Conservation (phyloP, 805 yeast genomes). For the Kluyveromyces nonfermentans region DNA sequence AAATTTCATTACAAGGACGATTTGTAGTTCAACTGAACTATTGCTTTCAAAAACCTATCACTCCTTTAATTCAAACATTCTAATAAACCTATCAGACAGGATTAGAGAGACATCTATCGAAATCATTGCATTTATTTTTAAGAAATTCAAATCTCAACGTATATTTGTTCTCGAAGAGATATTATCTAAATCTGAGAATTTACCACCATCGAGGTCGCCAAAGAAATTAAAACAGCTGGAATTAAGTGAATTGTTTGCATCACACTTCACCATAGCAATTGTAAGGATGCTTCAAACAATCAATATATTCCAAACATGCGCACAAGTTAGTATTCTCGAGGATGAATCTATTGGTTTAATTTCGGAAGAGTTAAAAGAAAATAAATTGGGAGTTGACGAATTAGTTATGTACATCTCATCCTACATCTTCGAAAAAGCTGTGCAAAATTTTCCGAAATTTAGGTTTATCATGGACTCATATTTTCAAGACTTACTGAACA, state of each 20-base stretch:
- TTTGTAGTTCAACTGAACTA: conserved; percentile 35
- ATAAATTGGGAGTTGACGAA: conserved; percentile 2
- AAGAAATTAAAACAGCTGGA: conserved; percentile 17
- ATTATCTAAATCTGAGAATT: conserved; percentile 38
- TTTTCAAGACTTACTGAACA: conserved; percentile 43
- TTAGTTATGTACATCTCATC: conserved; percentile 21
- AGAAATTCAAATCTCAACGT: conserved; percentile 41
- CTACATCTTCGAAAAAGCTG: conserved; percentile 14
- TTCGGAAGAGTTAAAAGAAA: conserved; percentile 4
- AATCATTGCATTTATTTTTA: conserved; percentile 27
- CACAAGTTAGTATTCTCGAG: neutral
- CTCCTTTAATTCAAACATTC: neutral
- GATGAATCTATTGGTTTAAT: conserved; percentile 3
- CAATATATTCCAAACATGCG: conserved; percentile 10
- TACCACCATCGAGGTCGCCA: conserved; percentile 37
- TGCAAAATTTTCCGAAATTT: conserved; percentile 22
- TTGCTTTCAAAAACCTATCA: conserved; percentile 13
- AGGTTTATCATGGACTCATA: conserved; percentile 41
- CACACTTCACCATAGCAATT: conserved; percentile 25
- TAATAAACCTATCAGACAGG: neutral
- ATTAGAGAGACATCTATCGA: neutral
- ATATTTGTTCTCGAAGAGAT: conserved; percentile 54
- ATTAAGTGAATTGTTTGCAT: conserved; percentile 8
- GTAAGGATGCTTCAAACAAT: conserved; percentile 19
- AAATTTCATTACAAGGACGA: conserved; percentile 45